Conservation (phyloP, 2,329 filamentous ascomycete genomes). For the Cercospora nicotianae region DNA sequence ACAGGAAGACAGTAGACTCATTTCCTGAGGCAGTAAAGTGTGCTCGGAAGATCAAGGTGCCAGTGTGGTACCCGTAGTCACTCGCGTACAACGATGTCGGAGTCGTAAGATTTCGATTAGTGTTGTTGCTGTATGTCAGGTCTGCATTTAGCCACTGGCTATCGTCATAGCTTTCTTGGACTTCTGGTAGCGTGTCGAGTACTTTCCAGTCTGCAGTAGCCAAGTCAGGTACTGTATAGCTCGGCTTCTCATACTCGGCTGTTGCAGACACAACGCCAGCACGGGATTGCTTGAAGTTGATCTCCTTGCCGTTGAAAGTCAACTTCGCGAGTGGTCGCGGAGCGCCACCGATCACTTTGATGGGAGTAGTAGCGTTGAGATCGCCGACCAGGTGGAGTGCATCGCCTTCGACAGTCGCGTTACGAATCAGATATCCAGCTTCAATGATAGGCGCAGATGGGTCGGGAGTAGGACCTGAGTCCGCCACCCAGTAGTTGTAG, state of each 20-base stretch:
- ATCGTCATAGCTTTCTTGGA: conserved; percentile 66
- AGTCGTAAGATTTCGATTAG: conserved; percentile 56
- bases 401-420: conserved; percentile 55
- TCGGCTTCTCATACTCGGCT: conserved; percentile 53
- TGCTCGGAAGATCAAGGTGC: conserved; percentile 68
- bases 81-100: conserved; percentile 64
- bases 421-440: conserved; percentile 64
- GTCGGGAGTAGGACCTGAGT: conserved; percentile 43
- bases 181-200: conserved; percentile 70
- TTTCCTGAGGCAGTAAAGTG: conserved; percentile 64
- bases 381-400: conserved; percentile 67
- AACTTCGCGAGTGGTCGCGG: conserved; percentile 55
- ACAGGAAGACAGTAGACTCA: conserved; percentile 56
- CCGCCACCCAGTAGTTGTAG: conserved; percentile 68
- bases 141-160: conserved; percentile 64
- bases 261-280: conserved; percentile 53
- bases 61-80: conserved; percentile 74
- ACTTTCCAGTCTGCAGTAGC: conserved; percentile 65
- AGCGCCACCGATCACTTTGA: conserved; percentile 68
- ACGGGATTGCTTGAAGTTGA: conserved; percentile 34
- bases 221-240: conserved; percentile 59
- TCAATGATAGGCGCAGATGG: conserved; percentile 57
- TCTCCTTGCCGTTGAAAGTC: conserved; percentile 59
- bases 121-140: conserved; percentile 61
- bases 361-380: conserved; percentile 65